Conservation (phyloP, 768 basidiomycete species). For the Kondoa malvinella region DNA sequence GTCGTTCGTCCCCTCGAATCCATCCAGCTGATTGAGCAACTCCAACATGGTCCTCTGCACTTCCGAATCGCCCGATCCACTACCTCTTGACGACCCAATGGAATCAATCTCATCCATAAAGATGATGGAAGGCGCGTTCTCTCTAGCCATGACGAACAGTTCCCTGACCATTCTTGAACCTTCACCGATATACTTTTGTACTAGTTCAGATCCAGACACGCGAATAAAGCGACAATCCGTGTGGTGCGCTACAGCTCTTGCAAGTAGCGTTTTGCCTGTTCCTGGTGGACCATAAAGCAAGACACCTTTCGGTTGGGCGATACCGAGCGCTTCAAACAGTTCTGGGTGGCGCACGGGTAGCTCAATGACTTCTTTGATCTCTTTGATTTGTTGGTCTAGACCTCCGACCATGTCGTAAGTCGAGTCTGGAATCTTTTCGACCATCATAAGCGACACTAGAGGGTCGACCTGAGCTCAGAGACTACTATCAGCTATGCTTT, state of each 20-base stretch:
- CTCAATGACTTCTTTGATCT: slow-evolving; percentile 98
- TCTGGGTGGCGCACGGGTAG: slow-evolving; percentile 94
- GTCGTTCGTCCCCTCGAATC: slow-evolving; percentile 67
- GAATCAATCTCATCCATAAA: slow-evolving; percentile 99
- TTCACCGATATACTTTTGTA: slow-evolving; percentile 97
- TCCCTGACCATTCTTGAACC: slow-evolving; percentile 92
- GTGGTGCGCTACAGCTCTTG: slow-evolving; percentile 89
- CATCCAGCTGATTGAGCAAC: slow-evolving; percentile 70
- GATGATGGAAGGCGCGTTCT: slow-evolving; percentile 94
- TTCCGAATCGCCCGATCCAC: slow-evolving; percentile 61
- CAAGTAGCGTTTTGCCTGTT: slow-evolving; percentile 87
- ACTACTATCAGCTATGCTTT: slow-evolving; percentile 67
- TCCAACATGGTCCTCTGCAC: slow-evolving; percentile 85
- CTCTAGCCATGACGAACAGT: slow-evolving; percentile 93
- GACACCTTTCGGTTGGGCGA: slow-evolving; percentile 93
- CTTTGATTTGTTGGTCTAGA: slow-evolving; percentile 92
- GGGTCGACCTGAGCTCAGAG: slow-evolving; percentile 96
- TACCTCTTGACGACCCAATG: slow-evolving; percentile 73
- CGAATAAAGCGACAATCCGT: slow-evolving; percentile 96
- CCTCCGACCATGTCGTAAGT: slow-evolving; percentile 99
- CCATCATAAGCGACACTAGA: slow-evolving; percentile 98
- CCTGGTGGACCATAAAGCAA: slow-evolving; percentile 89
- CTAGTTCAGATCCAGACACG: slow-evolving; percentile 80
- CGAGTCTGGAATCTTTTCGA: slow-evolving; percentile 96
- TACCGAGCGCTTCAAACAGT: slow-evolving; percentile 85